Conservation (phyloP, 495 filamentous ascomycete genomes). For the Annulohypoxylon bovei region DNA sequence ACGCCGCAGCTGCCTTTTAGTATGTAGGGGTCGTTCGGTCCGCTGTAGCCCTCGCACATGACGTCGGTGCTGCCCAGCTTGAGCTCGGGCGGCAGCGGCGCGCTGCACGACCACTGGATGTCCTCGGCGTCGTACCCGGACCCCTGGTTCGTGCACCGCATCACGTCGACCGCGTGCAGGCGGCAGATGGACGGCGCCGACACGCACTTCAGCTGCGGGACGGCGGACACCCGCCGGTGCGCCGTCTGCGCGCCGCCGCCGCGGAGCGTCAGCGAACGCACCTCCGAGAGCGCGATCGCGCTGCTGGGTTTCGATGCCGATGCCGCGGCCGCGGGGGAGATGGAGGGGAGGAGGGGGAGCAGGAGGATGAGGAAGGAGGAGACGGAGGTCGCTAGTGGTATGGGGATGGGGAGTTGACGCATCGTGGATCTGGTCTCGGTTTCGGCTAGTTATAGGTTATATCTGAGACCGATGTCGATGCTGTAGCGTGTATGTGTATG, state of each 20-base stretch:
- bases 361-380: conserved; percentile 47
- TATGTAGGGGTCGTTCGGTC: conserved; percentile 79
- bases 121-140: conserved; percentile 73
- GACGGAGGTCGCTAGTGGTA: no score
- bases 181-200: conserved; percentile 69
- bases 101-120: conserved; percentile 89
- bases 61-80: conserved; percentile 93
- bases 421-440: conserved; percentile 10
- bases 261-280: conserved; percentile 81
- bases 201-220: conserved; percentile 85
- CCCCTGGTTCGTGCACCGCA: conserved; percentile 91
- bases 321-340: conserved; percentile 45
- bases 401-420: not conserved
- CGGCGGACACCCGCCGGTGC: conserved; percentile 76
- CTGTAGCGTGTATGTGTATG: not conserved
- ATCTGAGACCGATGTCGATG: conserved; percentile 6
- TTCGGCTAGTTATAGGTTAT: conserved; percentile 7
- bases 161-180: conserved; percentile 76
- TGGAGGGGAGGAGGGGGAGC: conserved; percentile 46
- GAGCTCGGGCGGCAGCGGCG: conserved; percentile 80
- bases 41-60: conserved; percentile 87
- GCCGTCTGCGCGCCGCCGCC: conserved; percentile 66
- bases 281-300: conserved; percentile 77
- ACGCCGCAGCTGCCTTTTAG: conserved; percentile 92
- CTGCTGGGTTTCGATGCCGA: conserved; percentile 50